A percentile compares a stretch with the other conserved stretches of the same genome.
These are phyloP conservation scores for Mycothermus thermophilus DNA, from an alignment of 495 filamentous ascomycete genomes.

Conservation along the genomic window DNA sequence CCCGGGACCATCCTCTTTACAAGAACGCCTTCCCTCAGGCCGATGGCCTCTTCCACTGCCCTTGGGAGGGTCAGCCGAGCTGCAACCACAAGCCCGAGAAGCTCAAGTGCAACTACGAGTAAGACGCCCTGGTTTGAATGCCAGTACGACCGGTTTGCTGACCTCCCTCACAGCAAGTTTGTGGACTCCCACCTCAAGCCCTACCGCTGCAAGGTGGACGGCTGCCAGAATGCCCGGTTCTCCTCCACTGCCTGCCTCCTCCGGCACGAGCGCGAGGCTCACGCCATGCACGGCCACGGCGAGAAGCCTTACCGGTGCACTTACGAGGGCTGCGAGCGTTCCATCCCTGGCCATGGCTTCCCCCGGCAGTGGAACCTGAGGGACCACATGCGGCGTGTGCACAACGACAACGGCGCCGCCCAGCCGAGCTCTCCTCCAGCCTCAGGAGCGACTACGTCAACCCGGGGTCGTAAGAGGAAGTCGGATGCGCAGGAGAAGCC, in stretches of 20 bases:
- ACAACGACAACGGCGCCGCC: conserved; percentile 52
- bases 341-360: conserved; percentile 68
- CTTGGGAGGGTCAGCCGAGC: conserved; percentile 56
- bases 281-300: conserved; percentile 88
- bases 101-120: conserved; percentile 97
- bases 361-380: conserved; percentile 84
- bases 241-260: conserved; percentile 91
- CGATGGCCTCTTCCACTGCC: conserved; percentile 85
- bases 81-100: conserved; percentile 79
- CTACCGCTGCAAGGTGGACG: conserved; percentile 72
- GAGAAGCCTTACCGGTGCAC: conserved; percentile 79
- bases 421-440: conserved; percentile 24
- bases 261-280: conserved; percentile 85
- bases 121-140: too few relatives aligned
- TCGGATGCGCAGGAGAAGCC: conserved; percentile 27
- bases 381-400: conserved; percentile 90
- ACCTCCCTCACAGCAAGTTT: conserved; percentile 61
- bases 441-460: conserved; percentile 18
- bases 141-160: too few relatives aligned
- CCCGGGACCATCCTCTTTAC: conserved; percentile 68
- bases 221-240: conserved; percentile 67
- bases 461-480: conserved; percentile 37
- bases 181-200: conserved; percentile 90
- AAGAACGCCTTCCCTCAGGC: conserved; percentile 46
- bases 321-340: conserved; percentile 71